phyloP scores from a whole-genome alignment of 169 alveolate species.

The Plasmodium sp. region DNA sequence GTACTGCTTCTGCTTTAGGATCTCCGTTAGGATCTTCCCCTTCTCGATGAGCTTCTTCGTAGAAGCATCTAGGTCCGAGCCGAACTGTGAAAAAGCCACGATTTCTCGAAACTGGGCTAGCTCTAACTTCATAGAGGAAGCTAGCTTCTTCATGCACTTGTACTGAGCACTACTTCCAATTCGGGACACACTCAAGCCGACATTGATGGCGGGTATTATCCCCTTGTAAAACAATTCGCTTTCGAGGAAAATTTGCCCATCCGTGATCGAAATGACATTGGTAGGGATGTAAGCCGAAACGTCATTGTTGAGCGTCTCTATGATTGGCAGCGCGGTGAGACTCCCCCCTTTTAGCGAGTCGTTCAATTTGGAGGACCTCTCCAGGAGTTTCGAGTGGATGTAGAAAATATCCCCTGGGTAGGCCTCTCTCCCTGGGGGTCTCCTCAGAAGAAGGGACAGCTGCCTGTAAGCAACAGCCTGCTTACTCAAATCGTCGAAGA shows the following conservation, averaged over 20 bases:
- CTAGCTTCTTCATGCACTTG: conserved; percentile 91
- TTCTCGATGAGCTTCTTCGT: conserved; percentile 95
- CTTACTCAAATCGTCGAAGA: conserved; percentile 98
- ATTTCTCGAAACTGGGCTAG: conserved; percentile 98
- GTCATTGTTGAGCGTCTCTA: conserved; percentile 99
- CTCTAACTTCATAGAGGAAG: conserved; percentile 96
- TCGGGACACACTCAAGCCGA: conserved; percentile 98
- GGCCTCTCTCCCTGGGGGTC: conserved; percentile 98
- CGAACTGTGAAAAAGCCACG: conserved; percentile 98
- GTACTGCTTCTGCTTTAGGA: conserved; percentile 92
- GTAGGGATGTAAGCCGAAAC: conserved; percentile 99
- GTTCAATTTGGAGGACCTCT: conserved; percentile 97
- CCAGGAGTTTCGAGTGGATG: conserved; percentile 96
- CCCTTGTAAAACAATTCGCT: conserved; percentile 98
- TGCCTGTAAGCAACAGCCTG: conserved; percentile 99
- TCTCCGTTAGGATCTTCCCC: conserved; percentile 95
- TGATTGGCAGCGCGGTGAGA: conserved; percentile 97
- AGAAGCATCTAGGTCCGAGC: conserved; percentile 96
- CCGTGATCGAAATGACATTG: conserved; percentile 98
- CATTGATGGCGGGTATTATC: conserved; percentile 98
- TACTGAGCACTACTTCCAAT: conserved; percentile 98
- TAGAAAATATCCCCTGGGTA: conserved; percentile 98
- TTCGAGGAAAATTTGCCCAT: conserved; percentile 98
- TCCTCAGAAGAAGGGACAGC: conserved; percentile 94
- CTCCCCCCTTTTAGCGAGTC: conserved; percentile 96